phyloP scores from a whole-genome alignment of 768 basidiomycete species.

The Paxillus involutus region DNA sequence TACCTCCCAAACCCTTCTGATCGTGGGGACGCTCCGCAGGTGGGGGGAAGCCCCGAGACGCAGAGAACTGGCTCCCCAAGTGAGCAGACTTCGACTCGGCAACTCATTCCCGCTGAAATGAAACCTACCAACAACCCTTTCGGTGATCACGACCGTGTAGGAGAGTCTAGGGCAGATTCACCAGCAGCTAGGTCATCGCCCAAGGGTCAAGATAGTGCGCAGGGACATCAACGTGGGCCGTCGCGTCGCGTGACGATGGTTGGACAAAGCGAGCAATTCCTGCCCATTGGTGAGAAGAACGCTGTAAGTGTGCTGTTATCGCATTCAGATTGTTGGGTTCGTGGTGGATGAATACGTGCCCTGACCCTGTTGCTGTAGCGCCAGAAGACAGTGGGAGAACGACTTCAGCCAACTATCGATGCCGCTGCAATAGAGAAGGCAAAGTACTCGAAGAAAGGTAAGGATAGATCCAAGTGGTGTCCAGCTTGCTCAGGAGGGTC shows the following conservation, averaged over 20 bases:
- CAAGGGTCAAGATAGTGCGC: not conserved
- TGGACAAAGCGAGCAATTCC: not conserved
- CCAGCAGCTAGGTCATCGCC: too few species aligned
- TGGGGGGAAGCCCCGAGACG: not conserved
- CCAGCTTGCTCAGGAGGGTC: not conserved
- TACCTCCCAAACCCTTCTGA: not conserved
- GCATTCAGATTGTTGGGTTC: not conserved
- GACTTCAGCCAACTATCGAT: slow-evolving; percentile 48
- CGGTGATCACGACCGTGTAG: too few species aligned
- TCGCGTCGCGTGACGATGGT: not conserved
- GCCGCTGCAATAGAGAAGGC: slow-evolving; percentile 42
- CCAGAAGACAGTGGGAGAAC: slow-evolving; percentile 40
- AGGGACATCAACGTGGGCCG: not conserved
- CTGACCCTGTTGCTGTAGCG: not conserved
- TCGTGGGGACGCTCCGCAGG: not conserved
- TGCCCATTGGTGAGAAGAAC: not conserved
- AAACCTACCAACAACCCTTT: too few species aligned
- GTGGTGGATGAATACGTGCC: not conserved
- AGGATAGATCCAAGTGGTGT: not conserved
- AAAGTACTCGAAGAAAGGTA: slow-evolving; percentile 46
- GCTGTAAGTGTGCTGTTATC: not conserved
- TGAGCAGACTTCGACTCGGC: too few species aligned
- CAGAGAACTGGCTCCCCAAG: too few species aligned
- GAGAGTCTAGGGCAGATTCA: not conserved
- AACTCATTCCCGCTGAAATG: not conserved